Evolutionary conservation across 2,329 filamentous ascomycete genomes (phyloP).

Genomic region (Exophiala sp.): DNA sequence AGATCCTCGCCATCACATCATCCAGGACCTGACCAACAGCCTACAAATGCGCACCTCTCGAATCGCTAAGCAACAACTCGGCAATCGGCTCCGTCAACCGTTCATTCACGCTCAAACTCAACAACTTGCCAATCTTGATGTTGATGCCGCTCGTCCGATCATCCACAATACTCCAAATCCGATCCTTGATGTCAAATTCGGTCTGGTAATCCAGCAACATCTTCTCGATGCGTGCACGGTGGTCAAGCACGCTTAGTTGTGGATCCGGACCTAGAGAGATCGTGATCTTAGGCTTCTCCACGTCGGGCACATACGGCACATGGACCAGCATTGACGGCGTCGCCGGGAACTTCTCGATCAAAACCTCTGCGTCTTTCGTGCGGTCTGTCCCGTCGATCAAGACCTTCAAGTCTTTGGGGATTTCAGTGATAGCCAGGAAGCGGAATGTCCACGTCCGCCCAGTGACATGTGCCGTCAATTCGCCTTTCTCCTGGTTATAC

Average conservation of each 20-base stretch:
- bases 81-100: conserved; percentile 29
- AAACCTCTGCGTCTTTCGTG: conserved; percentile 20
- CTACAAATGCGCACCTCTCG: conserved; percentile 16
- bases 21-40: too few species aligned
- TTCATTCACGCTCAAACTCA: conserved; percentile 30
- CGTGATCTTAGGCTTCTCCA: conserved; percentile 35
- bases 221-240: conserved; percentile 21
- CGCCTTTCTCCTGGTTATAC: conserved; percentile 24
- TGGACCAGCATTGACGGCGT: conserved; percentile 25
- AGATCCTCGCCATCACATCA: background rate
- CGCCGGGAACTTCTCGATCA: conserved; percentile 18
- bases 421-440: conserved; percentile 23
- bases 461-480: conserved; percentile 21
- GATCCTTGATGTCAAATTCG: conserved; percentile 31
- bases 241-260: conserved; percentile 28
- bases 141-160: conserved; percentile 16
- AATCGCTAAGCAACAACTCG: conserved; percentile 31
- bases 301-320: conserved; percentile 14
- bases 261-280: conserved; percentile 37
- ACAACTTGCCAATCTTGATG: conserved; percentile 26
- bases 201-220: conserved; percentile 30
- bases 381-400: conserved; percentile 21
- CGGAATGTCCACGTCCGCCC: conserved; percentile 22
- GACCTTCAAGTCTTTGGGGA: conserved; percentile 24
- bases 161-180: conserved; percentile 29